phyloP scores from a whole-genome alignment of 306 rosid species.

The Styphnolobium japonicum region DNA sequence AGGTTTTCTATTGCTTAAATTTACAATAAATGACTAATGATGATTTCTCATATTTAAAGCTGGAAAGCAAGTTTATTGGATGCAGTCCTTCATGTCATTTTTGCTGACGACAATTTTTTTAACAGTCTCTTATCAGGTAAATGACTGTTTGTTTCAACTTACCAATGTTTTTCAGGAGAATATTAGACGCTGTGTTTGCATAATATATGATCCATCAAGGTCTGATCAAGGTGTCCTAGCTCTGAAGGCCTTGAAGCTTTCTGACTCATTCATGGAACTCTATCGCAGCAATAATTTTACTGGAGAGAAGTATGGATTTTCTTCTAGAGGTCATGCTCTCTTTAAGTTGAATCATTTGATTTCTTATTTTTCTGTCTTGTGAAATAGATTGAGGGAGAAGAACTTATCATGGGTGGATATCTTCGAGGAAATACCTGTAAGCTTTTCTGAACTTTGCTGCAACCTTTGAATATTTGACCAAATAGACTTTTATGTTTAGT shows the following conservation, averaged over 20 bases:
- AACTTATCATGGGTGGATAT: constrained; percentile 94
- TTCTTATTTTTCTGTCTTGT: constrained; percentile 28
- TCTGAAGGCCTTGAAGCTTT: constrained; percentile 87
- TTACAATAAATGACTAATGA: not conserved
- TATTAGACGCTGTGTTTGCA: constrained; percentile 90
- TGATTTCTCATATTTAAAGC: not conserved
- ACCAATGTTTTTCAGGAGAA: constrained; percentile 62
- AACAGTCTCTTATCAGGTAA: not conserved
- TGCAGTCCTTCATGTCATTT: not conserved
- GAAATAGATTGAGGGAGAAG: constrained; percentile 88
- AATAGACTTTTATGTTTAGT: not conserved
- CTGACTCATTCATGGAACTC: constrained; percentile 94
- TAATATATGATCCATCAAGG: constrained; percentile 91
- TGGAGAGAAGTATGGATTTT: constrained; percentile 82
- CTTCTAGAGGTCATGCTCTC: not conserved
- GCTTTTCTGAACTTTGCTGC: constrained; percentile 25
- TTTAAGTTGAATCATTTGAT: constrained; percentile 20
- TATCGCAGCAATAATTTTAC: constrained; percentile 84
- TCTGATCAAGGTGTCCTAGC: constrained; percentile 93
- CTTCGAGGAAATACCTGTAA: constrained; percentile 96
- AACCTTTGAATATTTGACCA: not conserved
- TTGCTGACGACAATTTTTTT: not conserved
- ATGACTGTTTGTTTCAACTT: not conserved
- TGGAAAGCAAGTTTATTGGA: not conserved
- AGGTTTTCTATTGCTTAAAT: not conserved